Conservation (phyloP, 306 rosid genomes). For the Cyamopsis tetragonoloba region DNA sequence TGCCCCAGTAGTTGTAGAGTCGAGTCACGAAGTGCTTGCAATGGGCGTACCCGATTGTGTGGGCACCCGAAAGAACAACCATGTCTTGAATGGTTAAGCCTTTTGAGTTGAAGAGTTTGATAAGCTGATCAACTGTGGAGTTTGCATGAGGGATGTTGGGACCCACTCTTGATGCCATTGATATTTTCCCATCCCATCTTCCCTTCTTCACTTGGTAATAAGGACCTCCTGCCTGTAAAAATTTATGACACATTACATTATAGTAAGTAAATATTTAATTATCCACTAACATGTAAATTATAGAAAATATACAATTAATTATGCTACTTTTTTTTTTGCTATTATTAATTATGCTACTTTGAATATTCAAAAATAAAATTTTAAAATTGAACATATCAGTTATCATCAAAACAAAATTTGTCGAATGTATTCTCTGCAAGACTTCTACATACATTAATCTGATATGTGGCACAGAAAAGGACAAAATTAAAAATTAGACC, state of each 20-base stretch:
- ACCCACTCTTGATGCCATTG: constrained; percentile 72
- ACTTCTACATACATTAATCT: neutral
- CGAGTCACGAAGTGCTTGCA: constrained; percentile 61
- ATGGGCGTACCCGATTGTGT: constrained; percentile 83
- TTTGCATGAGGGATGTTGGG: constrained; percentile 76
- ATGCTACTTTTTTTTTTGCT: too few relatives aligned
- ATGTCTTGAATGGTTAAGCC: constrained; percentile 63
- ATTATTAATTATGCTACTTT: too few relatives aligned
- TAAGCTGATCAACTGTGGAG: constrained; percentile 66
- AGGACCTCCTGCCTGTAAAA: constrained; percentile 88
- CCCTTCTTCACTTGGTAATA: constrained; percentile 82
- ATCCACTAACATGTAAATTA: neutral
- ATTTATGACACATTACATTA: neutral
- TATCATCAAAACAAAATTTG: too few relatives aligned
- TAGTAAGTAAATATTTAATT: neutral
- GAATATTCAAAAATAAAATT: too few relatives aligned
- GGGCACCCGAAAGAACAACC: constrained; percentile 90
- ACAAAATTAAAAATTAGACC: constrained; percentile 4
- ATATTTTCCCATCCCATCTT: constrained; percentile 87
- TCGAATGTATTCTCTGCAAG: too few relatives aligned
- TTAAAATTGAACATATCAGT: too few relatives aligned
- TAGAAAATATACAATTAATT: neutral
- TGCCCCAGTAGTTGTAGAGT: constrained; percentile 54
- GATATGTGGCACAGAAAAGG: neutral
- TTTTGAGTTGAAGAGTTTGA: constrained; percentile 71